Evolutionary conservation across 495 filamentous ascomycete genomes (phyloP).

Genomic region (Penicillium salamii): DNA sequence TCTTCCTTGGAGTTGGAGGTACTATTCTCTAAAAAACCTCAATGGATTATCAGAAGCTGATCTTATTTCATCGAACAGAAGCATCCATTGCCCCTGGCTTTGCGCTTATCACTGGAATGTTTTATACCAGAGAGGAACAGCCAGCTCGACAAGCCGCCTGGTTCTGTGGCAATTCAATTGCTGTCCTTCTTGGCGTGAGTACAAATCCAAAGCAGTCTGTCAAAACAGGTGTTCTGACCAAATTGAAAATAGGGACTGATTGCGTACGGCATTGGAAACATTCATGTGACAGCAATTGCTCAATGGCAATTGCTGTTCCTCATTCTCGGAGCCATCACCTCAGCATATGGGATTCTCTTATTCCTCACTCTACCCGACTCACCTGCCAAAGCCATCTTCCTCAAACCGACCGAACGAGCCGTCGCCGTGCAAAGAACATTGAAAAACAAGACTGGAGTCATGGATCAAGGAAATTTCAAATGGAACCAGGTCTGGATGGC

Average conservation of each 20-base stretch:
- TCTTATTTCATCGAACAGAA: constrained; percentile 26
- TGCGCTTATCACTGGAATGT: constrained; percentile 57
- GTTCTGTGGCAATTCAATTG: constrained; percentile 51
- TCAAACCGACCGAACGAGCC: constrained; percentile 43
- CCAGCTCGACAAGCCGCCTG: constrained; percentile 53
- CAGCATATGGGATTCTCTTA: constrained; percentile 36
- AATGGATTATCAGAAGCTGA: too few species aligned
- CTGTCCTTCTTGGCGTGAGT: constrained; percentile 38
- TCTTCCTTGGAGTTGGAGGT: constrained; percentile 50
- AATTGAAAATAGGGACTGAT: constrained; percentile 22
- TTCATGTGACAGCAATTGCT: constrained; percentile 14
- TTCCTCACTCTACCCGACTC: constrained; percentile 48
- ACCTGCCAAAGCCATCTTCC: constrained; percentile 42
- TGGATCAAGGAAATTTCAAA: constrained; percentile 56
- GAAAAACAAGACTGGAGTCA: constrained; percentile 56
- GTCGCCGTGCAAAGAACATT: constrained; percentile 56
- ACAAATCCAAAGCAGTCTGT: background rate
- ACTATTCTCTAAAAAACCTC: too few species aligned
- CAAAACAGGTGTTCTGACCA: background rate
- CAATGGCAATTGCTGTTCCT: constrained; percentile 42
- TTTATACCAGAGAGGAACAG: constrained; percentile 52
- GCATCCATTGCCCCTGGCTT: constrained; percentile 57
- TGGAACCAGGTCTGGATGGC: constrained; percentile 54
- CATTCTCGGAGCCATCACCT: constrained; percentile 35
- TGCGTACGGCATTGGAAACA: constrained; percentile 43